These are phyloP conservation scores for Globomyces pollinis-pini DNA, from an alignment of 192 early-diverging fungal species.

Conservation along the genomic window DNA sequence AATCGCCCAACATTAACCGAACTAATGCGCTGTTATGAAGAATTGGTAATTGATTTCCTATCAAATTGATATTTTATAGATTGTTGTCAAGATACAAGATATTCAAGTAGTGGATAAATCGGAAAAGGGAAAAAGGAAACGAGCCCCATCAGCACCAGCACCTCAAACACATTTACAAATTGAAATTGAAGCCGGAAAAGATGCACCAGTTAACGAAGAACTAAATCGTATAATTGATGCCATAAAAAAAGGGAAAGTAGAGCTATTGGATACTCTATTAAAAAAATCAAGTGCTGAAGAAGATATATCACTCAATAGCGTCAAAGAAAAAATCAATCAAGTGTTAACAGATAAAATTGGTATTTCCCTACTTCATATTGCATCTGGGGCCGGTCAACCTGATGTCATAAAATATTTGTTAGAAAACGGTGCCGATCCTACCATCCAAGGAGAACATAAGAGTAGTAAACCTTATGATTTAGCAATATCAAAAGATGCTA, in stretches of 20 bases:
- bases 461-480: constrained; percentile 56
- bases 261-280: background rate
- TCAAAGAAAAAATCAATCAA: constrained; percentile 12
- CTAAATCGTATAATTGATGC: background rate
- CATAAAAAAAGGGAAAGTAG: constrained; percentile 7
- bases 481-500: constrained; percentile 57
- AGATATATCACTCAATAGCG: too few species aligned
- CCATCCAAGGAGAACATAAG: constrained; percentile 2
- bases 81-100: constrained; percentile 36
- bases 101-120: constrained; percentile 23
- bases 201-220: constrained; percentile 14
- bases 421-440: constrained; percentile 72
- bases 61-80: background rate
- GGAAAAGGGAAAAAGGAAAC: constrained; percentile 4
- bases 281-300: too few species aligned
- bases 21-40: constrained; percentile 55
- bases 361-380: constrained; percentile 66
- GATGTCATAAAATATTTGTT: constrained; percentile 61
- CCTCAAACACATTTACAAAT: constrained; percentile 15
- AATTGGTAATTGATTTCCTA: constrained; percentile 37
- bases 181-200: background rate
- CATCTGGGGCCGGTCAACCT: constrained; percentile 48
- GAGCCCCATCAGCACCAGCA: background rate
- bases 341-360: constrained; percentile 25
- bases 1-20: constrained; percentile 68